Evolutionary conservation across 129 eudicot genomes (phyloP), one percentile per base, ranked within the genome.

Genomic region (Lonicera japonica): DNA sequence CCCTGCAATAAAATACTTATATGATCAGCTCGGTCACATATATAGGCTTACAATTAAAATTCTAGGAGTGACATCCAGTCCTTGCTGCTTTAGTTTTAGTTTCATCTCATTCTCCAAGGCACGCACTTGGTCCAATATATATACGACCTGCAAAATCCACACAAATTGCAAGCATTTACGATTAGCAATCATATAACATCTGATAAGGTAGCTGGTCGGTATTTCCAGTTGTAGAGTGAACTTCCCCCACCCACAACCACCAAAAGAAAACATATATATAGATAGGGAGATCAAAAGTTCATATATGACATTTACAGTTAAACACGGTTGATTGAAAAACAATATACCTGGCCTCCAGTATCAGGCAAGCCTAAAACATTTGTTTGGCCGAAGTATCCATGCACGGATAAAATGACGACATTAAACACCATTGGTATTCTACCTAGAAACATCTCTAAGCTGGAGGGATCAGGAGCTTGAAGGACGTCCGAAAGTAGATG

Each of bases 321-420:
- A n/a, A n/a, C n/a, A n/a, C n/a, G n/a, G n/a, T 2, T 29, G 36
- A 6, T 17, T 25, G 43, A 65, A 16, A 53, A 41, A 64, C 61
- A 48, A 50, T n/a, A 61, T 75, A 94, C 99, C 99, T 94, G 99
- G 43, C 99, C 96, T 68, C 96, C 99, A 40, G 99, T 88, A 64
- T 94, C 99, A 0, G 99, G 99, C 90, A 94, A 77, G 64, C 99
- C 99, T 60, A 94, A 69, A 20, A 94, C 99, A 83, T 94, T 88
- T 57, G 96, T 96, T 75, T 94, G 99, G 58, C 96, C 99, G 70
- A 94, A 94, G 79, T 88, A 94, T 36, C 99, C 99, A 75, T 94
- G 99, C 48, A 76, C 55, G 11, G 99, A 94, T 58, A 94, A 78
- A 68, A 94, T 94, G 75, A 83, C 99, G 50, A 94, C 99, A 57